These are phyloP conservation scores for Trichoderma asperelloides DNA, from an alignment of 495 filamentous ascomycete genomes.

Conservation along the genomic window DNA sequence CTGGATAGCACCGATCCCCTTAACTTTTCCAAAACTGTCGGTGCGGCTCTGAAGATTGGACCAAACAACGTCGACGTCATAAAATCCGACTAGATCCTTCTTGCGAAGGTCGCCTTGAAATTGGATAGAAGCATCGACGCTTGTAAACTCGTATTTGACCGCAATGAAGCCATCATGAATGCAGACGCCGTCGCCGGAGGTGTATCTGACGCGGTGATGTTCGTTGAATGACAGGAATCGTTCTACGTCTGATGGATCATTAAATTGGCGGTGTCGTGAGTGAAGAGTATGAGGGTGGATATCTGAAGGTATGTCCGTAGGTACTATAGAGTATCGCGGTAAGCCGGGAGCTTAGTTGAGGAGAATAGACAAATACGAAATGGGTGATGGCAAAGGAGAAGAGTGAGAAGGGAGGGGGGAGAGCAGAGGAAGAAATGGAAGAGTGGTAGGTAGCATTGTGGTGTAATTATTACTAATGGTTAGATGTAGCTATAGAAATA, in stretches of 20 bases:
- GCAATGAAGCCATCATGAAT: constrained; percentile 26
- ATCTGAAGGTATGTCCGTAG: constrained; percentile 22
- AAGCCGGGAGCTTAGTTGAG: background rate
- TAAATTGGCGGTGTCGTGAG: constrained; percentile 26
- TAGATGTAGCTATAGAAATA: too few species aligned
- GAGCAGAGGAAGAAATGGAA: background rate
- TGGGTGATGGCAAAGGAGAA: background rate
- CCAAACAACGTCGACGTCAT: constrained; percentile 29
- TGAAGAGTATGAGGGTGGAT: constrained; percentile 26
- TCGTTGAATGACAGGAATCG: constrained; percentile 26
- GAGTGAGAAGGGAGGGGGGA: background rate
- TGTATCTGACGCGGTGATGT: constrained; percentile 26
- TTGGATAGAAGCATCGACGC: constrained; percentile 23
- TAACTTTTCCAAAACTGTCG: constrained; percentile 26
- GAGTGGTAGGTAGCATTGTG: background rate
- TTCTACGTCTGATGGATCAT: constrained; percentile 26
- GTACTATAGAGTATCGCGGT: constrained; percentile 19
- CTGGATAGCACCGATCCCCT: constrained; percentile 28
- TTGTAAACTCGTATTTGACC: constrained; percentile 30
- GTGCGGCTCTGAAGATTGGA: constrained; percentile 25
- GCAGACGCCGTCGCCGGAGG: constrained; percentile 18
- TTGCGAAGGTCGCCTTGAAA: constrained; percentile 26
- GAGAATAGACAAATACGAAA: background rate
- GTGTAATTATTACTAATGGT: too few species aligned
- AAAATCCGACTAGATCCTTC: constrained; percentile 27